phyloP scores from a whole-genome alignment of 2,329 filamentous ascomycete species.

The Colletotrichum sp. region DNA sequence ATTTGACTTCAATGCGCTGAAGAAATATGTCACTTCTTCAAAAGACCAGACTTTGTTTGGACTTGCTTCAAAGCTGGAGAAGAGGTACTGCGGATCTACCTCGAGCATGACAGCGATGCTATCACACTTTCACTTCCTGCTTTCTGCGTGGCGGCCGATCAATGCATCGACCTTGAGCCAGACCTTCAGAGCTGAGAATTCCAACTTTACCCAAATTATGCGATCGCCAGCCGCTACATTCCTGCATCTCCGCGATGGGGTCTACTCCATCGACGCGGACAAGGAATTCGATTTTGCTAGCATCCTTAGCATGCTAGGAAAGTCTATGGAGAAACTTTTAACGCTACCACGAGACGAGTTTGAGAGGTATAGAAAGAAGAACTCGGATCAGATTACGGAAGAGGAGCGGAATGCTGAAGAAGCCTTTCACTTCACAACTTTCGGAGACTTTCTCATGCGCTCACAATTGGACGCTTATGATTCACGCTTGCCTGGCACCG shows the following conservation, averaged over 20 bases:
- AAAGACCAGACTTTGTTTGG: constrained; percentile 75
- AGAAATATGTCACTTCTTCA: constrained; percentile 90
- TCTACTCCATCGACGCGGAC: constrained; percentile 94
- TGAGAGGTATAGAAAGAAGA: constrained; percentile 78
- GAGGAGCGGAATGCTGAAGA: constrained; percentile 76
- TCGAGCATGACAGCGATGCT: constrained; percentile 93
- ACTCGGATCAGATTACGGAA: constrained; percentile 71
- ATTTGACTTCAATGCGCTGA: constrained; percentile 89
- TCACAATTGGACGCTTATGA: constrained; percentile 95
- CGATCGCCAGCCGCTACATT: constrained; percentile 82
- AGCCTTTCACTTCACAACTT: constrained; percentile 84
- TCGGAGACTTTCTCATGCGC: constrained; percentile 90
- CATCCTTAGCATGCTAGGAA: constrained; percentile 88
- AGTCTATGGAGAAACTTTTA: constrained; percentile 95
- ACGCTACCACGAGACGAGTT: constrained; percentile 84
- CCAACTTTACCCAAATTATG: constrained; percentile 75
- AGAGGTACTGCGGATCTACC: constrained; percentile 91
- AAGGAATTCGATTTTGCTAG: constrained; percentile 88
- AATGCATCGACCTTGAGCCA: constrained; percentile 71
- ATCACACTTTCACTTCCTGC: constrained; percentile 89
- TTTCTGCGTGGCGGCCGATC: constrained; percentile 82
- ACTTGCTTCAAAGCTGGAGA: constrained; percentile 69
- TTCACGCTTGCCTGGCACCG: constrained; percentile 82
- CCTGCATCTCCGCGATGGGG: constrained; percentile 79
- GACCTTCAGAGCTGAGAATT: constrained; percentile 62